Percentiles rank a stretch among this genome's conserved stretches.
Conservation (phyloP, 306 rosid genomes). For the Dalbergia oliveri region DNA sequence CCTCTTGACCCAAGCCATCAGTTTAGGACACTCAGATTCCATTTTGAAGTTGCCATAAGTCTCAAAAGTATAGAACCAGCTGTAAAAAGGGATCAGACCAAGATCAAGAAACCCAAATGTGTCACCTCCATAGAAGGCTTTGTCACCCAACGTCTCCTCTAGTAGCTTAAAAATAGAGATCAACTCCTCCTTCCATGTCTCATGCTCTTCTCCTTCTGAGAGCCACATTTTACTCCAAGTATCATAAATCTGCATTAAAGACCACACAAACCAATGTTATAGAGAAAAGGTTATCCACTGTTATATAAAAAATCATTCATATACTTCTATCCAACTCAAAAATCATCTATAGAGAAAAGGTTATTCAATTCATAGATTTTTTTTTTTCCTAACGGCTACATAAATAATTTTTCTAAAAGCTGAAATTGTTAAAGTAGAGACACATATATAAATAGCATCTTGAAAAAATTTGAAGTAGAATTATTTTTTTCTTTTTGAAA, state of each 20-base stretch:
- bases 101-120: conserved; percentile 61
- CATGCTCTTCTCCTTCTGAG: conserved; percentile 58
- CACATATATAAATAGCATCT: too few species aligned
- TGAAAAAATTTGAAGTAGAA: too few species aligned
- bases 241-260: conserved; percentile 42
- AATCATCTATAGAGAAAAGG: too few species aligned
- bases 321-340: too few species aligned
- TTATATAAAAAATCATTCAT: too few species aligned
- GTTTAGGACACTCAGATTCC: conserved; percentile 61
- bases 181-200: conserved; percentile 50
- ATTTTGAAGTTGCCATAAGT: conserved; percentile 53
- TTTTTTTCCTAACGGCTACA: too few species aligned
- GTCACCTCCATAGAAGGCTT: conserved; percentile 53
- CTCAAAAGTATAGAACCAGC: conserved; percentile 60
- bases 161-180: conserved; percentile 44
- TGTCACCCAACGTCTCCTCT: conserved; percentile 49
- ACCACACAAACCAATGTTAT: too few species aligned
- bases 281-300: too few species aligned
- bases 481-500: too few species aligned
- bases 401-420: too few species aligned
- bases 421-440: too few species aligned
- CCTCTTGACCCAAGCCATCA: conserved; percentile 58
- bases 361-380: too few species aligned
- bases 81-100: conserved; percentile 43
- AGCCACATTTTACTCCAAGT: conserved; percentile 49